phyloP scores from a whole-genome alignment of 2,329 filamentous ascomycete genomes.

The Colletotrichum liriopes region DNA sequence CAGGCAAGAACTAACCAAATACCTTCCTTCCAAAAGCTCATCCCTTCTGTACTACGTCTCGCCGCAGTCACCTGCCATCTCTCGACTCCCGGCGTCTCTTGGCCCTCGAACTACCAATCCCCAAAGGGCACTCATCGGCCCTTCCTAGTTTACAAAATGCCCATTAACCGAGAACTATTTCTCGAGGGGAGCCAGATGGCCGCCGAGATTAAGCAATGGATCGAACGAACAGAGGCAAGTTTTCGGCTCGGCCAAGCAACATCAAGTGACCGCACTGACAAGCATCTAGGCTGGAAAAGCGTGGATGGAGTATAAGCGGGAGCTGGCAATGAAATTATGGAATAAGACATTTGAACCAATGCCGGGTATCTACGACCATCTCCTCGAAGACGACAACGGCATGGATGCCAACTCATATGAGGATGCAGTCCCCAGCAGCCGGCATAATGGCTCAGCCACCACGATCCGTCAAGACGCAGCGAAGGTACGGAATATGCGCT shows the following conservation, averaged over 20 bases:
- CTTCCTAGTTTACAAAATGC: background rate
- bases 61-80: background rate
- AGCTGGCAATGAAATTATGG: background rate
- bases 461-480: background rate
- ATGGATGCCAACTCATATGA: background rate
- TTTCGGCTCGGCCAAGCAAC: background rate
- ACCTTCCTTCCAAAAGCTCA: background rate
- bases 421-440: background rate
- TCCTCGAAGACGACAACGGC: background rate
- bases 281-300: background rate
- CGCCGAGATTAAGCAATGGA: background rate
- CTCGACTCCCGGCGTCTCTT: background rate
- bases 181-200: background rate
- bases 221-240: background rate
- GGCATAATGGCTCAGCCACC: background rate
- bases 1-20: too few species aligned
- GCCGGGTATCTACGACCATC: background rate
- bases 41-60: background rate
- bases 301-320: background rate
- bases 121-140: background rate
- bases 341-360: background rate
- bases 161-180: background rate
- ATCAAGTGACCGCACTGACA: background rate
- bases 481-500: background rate
- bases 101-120: background rate